Base-by-base conservation (phyloP, 129 eudicot genomes). In the Tagetes patula region DNA sequence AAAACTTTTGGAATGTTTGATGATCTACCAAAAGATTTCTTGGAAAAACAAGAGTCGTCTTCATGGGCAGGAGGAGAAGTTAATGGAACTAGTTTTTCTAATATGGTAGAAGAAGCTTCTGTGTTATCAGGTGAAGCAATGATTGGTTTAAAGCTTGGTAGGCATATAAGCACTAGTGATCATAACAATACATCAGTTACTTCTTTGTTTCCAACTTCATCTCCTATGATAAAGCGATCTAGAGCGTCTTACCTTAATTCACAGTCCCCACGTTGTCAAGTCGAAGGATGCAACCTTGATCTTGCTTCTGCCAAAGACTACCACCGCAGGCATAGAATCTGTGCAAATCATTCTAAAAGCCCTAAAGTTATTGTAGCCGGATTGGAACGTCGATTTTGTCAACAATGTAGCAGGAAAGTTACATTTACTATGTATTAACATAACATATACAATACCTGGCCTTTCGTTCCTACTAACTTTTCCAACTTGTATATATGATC, bases 381-480 rank as follows among this genome's bases (percentile, higher is more conserved):
- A 6, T 61, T 81, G 82, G 95, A 83, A 39, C 83, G 95, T 40
- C 82, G 95, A 59, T 88, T 88, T 77, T 88, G 95, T 79, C 95
- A 88, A 69, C 95, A 88, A 65, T 88, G 95, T 75, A 88, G 91
- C 87, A 88, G 91, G 95, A 70, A 78, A 80, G 79, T 63, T 47
- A 52, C 49, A 6, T 72, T 58, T 49, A 41, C 3, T 12, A 20
- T 20, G 27, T 20, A 48, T 32, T 8, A 11, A 36, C 3, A 50
- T 41, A 42, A 41, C 41, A 12, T 27, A 32, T 14, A 7, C 8
- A 11, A 47, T 38, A 38, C 41, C 47, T 39, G n/a, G 33, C 60
- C 60, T 5, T 11, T 41, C 42, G 3, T 48, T 11, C 70, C 43
- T 71, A 43, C 60, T 65, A 63, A 33, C 56, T 64, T n/a, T 7